Evolutionary conservation across 1,139 yeast species (phyloP), one percentile per base, ranked within the genome.

Genomic region (Hyphopichia pseudoburtonii): DNA sequence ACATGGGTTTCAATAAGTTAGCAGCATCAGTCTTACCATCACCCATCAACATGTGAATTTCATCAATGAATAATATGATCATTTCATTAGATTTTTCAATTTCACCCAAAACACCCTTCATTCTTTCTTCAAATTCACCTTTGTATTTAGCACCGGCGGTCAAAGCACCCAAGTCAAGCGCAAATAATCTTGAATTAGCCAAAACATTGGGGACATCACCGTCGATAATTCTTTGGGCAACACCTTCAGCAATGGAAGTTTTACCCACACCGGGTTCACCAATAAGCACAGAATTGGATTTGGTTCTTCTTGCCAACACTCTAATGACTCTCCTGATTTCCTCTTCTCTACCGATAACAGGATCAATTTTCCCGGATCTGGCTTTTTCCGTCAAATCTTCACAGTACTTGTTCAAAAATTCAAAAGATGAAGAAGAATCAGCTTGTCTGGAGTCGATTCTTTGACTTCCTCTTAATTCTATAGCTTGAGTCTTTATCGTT

Each of bases 241-340:
- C 97, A 50, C 98, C 98, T 70, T 92, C 99, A 35, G 90, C 96
- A 52, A 92, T 90, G 16, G 96, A 86, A 27, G 98, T 94, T 67
- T 92, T 92, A 73, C 99, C 99, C 37, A 92, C 97, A 78, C 99
- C 99, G 24, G 98, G 96, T 56, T 92, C 97, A 73, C 99, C 99
- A 54, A 92, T 88, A 47, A 92, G 70, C 48, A 95, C 92, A 11
- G 98, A 96, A 57, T 94, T 94, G 3, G 97, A 89, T 66, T 92
- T 92, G 24, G 96, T 86, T 66, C 98, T 81, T 69, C 98, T 83
- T 14, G 98, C 92, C 45, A 92, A 73, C 4, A 94, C 96, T 45
- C 97, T 78, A 44, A 92, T 90, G 30, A 96, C 89, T 50, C 97
- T 76, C 65, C 98, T 79, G 48, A 94, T 92, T 65, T 92, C 98